Evolutionary conservation across 1,284 basidiomycete genomes (phyloP).

Genomic region (Sanghuangporus baumii): DNA sequence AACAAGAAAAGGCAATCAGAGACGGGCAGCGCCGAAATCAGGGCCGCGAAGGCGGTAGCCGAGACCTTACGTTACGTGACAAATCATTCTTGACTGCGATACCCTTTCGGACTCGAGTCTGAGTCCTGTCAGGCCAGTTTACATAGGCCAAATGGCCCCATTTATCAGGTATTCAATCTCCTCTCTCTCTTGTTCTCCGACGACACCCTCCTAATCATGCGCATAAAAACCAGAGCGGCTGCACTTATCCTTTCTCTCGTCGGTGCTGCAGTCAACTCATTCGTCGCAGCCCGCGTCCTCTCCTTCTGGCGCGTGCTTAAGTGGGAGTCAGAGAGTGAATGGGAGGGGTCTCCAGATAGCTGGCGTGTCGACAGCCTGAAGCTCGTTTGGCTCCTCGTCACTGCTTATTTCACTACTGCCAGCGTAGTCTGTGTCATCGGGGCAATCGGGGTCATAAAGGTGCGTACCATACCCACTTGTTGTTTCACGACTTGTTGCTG

Average conservation of each 20-base stretch:
- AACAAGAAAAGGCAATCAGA: too few relatives aligned
- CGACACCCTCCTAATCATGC: constrained; percentile 3
- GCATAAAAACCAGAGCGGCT: constrained; percentile 37
- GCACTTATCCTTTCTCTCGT: constrained; percentile 50
- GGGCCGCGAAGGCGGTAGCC: not conserved
- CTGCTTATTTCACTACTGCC: constrained; percentile 59
- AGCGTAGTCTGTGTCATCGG: constrained; percentile 57
- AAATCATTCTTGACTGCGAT: not conserved
- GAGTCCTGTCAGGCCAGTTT: not conserved
- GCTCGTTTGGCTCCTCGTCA: constrained; percentile 59
- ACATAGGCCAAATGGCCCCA: not conserved
- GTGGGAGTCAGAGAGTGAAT: constrained; percentile 66
- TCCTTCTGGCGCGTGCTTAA: constrained; percentile 54
- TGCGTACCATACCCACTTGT: constrained; percentile 26
- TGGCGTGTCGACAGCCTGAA: constrained; percentile 57
- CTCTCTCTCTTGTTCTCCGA: not conserved
- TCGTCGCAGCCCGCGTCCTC: constrained; percentile 50
- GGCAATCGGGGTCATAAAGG: constrained; percentile 63
- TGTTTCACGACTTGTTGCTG: not conserved
- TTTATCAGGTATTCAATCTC: constrained; percentile 8
- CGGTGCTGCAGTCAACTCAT: constrained; percentile 49
- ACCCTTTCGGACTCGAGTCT: not conserved
- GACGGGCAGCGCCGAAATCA: not conserved
- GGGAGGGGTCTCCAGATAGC: constrained; percentile 56
- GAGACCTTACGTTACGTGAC: not conserved